These are phyloP conservation scores for Aquilaria yunnanensis DNA, from an alignment of 345 rosid species.

Conservation along the genomic window DNA sequence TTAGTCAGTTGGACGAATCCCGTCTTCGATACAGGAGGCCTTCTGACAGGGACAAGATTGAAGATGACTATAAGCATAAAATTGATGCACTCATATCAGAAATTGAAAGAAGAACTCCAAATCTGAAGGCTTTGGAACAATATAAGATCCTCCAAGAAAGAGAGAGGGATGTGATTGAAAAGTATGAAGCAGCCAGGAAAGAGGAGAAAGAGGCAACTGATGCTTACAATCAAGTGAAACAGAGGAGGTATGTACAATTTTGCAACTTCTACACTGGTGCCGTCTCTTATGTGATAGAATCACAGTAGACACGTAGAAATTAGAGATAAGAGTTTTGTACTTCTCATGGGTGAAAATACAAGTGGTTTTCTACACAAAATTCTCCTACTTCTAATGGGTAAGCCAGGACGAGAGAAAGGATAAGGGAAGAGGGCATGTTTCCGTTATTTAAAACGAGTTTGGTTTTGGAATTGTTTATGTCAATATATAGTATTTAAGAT, in stretches of 20 bases:
- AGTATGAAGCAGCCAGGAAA: conserved; percentile 80
- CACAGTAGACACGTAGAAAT: too few relatives aligned
- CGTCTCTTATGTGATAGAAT: too few relatives aligned
- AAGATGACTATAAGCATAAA: conserved; percentile 67
- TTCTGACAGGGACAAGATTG: conserved; percentile 75
- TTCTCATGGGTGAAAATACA: too few relatives aligned
- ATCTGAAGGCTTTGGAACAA: conserved; percentile 91
- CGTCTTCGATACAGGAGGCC: conserved; percentile 65
- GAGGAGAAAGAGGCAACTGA: conserved; percentile 87
- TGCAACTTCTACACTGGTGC: too few relatives aligned
- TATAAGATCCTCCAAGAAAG: conserved; percentile 79
- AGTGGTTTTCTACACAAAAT: neutral
- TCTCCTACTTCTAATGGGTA: too few relatives aligned
- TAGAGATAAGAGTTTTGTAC: neutral
- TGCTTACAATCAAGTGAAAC: conserved; percentile 66
- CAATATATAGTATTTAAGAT: too few relatives aligned
- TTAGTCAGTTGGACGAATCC: conserved; percentile 71
- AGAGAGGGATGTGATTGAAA: conserved; percentile 75
- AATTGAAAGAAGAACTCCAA: conserved; percentile 91
- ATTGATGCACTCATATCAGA: conserved; percentile 63
- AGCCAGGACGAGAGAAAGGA: too few relatives aligned
- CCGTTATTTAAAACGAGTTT: too few relatives aligned
- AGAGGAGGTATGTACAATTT: conserved; percentile 50
- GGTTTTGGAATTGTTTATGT: too few relatives aligned
- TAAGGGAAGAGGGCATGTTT: too few relatives aligned